Evolutionary conservation across 192 early-diverging fungal species (phyloP).

Genomic region (Coemansia reversa): DNA sequence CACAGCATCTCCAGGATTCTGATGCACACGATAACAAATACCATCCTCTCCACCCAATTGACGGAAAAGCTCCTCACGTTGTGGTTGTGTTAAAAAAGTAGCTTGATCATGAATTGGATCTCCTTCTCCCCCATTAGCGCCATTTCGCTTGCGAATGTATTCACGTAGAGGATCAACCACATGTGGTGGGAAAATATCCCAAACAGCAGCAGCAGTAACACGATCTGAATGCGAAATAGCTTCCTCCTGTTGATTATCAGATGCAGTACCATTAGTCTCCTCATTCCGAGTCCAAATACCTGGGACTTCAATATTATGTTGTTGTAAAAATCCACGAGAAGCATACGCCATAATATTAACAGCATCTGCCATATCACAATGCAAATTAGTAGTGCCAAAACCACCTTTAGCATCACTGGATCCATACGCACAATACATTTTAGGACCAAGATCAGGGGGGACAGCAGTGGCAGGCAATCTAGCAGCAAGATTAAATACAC

Average conservation of each 20-base stretch:
- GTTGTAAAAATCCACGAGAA: conserved; percentile 13
- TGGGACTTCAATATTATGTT: conserved; percentile 12
- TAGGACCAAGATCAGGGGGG: conserved; percentile 72
- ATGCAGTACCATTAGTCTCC: not conserved
- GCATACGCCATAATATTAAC: conserved; percentile 74
- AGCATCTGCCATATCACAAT: conserved; percentile 78
- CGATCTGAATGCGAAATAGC: not conserved
- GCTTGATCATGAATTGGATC: conserved; percentile 71
- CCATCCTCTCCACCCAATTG: conserved; percentile 27
- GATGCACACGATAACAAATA: conserved; percentile 58
- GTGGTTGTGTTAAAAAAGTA: conserved; percentile 57
- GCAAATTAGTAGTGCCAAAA: conserved; percentile 69
- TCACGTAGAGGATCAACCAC: conserved; percentile 35
- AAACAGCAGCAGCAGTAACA: conserved; percentile 28
- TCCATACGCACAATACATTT: conserved; percentile 74
- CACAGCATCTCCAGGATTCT: conserved; percentile 71
- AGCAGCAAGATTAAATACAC: conserved; percentile 60
- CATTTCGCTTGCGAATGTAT: conserved; percentile 27
- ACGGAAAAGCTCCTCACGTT: conserved; percentile 45
- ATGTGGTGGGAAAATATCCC: conserved; percentile 63
- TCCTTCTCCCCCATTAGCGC: conserved; percentile 4
- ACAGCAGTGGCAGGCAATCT: conserved; percentile 56
- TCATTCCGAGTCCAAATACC: conserved; percentile 11
- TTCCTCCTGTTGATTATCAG: not conserved
- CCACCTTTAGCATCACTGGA: conserved; percentile 55